phyloP scores from a whole-genome alignment of 495 filamentous ascomycete genomes.

The Hypoxylon cercidicola region DNA sequence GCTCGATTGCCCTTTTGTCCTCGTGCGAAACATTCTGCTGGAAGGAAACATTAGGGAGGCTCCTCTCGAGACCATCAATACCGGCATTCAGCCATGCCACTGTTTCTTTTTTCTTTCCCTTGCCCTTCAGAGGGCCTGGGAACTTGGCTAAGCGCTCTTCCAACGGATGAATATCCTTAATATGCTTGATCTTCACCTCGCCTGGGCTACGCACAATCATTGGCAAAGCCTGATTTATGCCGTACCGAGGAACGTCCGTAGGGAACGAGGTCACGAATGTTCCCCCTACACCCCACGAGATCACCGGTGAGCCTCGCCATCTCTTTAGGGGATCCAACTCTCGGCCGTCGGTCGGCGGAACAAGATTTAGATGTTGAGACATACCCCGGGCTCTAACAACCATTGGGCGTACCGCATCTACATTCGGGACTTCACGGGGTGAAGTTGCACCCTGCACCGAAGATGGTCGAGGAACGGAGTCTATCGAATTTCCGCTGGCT shows the following conservation, averaged over 20 bases:
- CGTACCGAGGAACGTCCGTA: constrained; percentile 86
- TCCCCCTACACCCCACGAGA: constrained; percentile 90
- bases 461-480: constrained; percentile 73
- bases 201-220: constrained; percentile 87
- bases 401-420: constrained; percentile 25
- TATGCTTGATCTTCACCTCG: constrained; percentile 77
- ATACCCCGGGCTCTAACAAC: constrained; percentile 50
- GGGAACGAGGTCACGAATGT: constrained; percentile 86
- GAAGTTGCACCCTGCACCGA: constrained; percentile 70
- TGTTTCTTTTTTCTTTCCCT: constrained; percentile 95
- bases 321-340: constrained; percentile 80
- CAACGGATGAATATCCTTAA: constrained; percentile 75
- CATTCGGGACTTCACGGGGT: constrained; percentile 53
- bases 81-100: constrained; percentile 80
- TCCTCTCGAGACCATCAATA: constrained; percentile 75
- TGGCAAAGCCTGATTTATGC: constrained; percentile 73
- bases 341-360: constrained; percentile 79
- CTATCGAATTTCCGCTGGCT: constrained; percentile 53
- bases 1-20: constrained; percentile 80
- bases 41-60: constrained; percentile 60
- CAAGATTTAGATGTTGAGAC: constrained; percentile 55
- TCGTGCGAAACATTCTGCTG: constrained; percentile 57
- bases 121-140: constrained; percentile 87
- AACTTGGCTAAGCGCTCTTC: constrained; percentile 79
- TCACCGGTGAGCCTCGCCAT: constrained; percentile 89